Base-by-base conservation (phyloP, 2,329 filamentous ascomycete species). In the Claviceps sp. region DNA sequence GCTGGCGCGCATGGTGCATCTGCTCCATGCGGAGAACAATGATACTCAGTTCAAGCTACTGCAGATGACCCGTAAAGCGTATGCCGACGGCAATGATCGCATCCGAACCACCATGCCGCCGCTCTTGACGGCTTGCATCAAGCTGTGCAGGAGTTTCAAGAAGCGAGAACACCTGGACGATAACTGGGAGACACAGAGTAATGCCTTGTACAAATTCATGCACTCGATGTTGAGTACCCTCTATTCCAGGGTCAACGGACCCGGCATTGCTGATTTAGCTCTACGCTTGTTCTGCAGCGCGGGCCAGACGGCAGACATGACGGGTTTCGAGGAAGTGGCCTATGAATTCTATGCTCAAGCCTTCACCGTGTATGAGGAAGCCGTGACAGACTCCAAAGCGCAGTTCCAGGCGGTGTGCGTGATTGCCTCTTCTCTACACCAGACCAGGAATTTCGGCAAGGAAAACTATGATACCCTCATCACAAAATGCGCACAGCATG, bases 401-500 rank as follows among this genome's bases (percentile, higher is more conserved):
- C 93, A 98, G 66, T 98, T 97, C 73, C 93, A 98, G 70, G 91
- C 93, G 1, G 93, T 98, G 0, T 96, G 90, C 60, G 85, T 96
- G 41, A 89, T 98, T 62, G 89, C 91, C 2, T 88, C 86, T 52
- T 89, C 87, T 5, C 73, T 98, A 52, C 90, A 96, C 64, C 85
- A 89, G 57, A 91, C 89, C 13, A 78, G 91, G 54, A 84, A 91
- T 62, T 98, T 98, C 66, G 84, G 87, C 56, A 90, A 91, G 66
- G 93, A 98, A 70, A 98, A 97, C 64, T 98, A 97, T 68, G 94
- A 98, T 67, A 98, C 93, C 0, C 75, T 98, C 38, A 98, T 98
- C 64, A 98, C 93, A 10, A 98, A 98, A 70, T 94, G 89, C 59
- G 91, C 94, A 2, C 78, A 97, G 59, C 94, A 98, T 64, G 91